Conservation (phyloP, 495 filamentous ascomycete species). For the Aspergillus sclerotioniger region DNA sequence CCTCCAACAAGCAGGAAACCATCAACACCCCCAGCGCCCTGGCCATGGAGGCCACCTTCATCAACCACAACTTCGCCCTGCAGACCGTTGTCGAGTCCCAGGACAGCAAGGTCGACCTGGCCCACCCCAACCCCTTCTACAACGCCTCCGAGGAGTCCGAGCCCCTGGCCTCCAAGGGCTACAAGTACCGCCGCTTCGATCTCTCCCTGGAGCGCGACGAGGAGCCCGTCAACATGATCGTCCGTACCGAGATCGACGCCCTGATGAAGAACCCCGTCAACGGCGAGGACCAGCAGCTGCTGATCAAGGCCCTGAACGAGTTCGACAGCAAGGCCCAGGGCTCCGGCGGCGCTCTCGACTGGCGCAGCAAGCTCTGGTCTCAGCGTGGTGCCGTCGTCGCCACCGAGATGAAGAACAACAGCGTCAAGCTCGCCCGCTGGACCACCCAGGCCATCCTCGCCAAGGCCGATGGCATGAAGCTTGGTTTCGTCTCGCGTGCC, state of each 20-base stretch:
- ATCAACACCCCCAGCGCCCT: slow-evolving; percentile 91
- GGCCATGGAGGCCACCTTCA: slow-evolving; percentile 95
- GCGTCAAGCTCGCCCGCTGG: slow-evolving; percentile 95
- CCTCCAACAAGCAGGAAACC: slow-evolving; percentile 75
- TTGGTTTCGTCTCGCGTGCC: slow-evolving; percentile 94
- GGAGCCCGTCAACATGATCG: slow-evolving; percentile 85
- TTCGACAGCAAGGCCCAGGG: slow-evolving; percentile 97
- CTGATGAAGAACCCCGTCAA: slow-evolving; percentile 88
- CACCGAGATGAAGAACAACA: slow-evolving; percentile 99
- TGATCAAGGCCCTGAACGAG: slow-evolving; percentile 96
- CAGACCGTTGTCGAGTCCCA: slow-evolving; percentile 86
- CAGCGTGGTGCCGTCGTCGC: slow-evolving; percentile 95
- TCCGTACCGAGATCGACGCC: slow-evolving; percentile 95
- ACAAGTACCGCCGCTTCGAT: slow-evolving; percentile 97
- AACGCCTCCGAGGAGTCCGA: slow-evolving; percentile 89
- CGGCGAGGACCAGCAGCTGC: slow-evolving; percentile 84
- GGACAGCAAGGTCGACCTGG: slow-evolving; percentile 72
- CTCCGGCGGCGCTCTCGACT: slow-evolving; percentile 89
- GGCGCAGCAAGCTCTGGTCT: slow-evolving; percentile 86
- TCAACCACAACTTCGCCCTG: slow-evolving; percentile 98
- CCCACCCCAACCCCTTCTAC: slow-evolving; percentile 95
- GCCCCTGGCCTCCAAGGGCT: slow-evolving; percentile 89
- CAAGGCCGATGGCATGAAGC: slow-evolving; percentile 95
- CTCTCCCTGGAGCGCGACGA: slow-evolving; percentile 87
- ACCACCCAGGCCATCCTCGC: slow-evolving; percentile 93